Percentiles rank a stretch among this genome's conserved stretches.
These are phyloP conservation scores for Alternaria atra DNA, from an alignment of 2,329 filamentous ascomycete species.

Conservation along the genomic window DNA sequence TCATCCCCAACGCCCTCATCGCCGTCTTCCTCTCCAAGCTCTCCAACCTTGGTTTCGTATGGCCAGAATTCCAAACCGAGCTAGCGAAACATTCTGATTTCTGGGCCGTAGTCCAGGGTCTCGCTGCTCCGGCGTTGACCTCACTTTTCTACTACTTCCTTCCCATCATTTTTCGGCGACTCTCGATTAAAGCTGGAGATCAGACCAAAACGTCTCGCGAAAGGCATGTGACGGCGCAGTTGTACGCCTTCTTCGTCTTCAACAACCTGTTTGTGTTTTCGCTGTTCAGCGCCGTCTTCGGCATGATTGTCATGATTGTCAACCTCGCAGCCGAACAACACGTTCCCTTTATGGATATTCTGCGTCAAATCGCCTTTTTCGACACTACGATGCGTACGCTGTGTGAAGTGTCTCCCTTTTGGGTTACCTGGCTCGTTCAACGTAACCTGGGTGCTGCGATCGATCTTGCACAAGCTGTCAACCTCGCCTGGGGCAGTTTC, in stretches of 20 bases:
- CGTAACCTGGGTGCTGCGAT: conserved; percentile 92
- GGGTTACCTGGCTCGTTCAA: conserved; percentile 81
- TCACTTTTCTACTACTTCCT: conserved; percentile 88
- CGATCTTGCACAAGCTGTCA: conserved; percentile 89
- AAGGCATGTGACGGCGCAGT: conserved; percentile 85
- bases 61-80: conserved; percentile 75
- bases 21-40: conserved; percentile 92
- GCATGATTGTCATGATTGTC: conserved; percentile 73
- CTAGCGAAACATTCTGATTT: conserved; percentile 69
- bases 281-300: conserved; percentile 84
- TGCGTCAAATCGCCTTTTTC: conserved; percentile 71
- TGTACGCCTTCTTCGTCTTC: conserved; percentile 96
- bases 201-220: conserved; percentile 92
- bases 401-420: conserved; percentile 86
- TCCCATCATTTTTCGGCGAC: conserved; percentile 87
- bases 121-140: conserved; percentile 84
- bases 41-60: conserved; percentile 79
- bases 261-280: conserved; percentile 97
- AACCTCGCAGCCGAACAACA: conserved; percentile 62
- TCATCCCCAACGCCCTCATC: conserved; percentile 92
- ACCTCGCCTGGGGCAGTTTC: conserved; percentile 84
- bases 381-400: conserved; percentile 74
- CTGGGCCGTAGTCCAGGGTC: conserved; percentile 93
- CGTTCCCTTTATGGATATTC: conserved; percentile 69
- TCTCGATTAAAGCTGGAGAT: conserved; percentile 85